These are phyloP conservation scores for Hyaloscypha hepaticicola DNA, from an alignment of 495 filamentous ascomycete genomes.

Conservation along the genomic window DNA sequence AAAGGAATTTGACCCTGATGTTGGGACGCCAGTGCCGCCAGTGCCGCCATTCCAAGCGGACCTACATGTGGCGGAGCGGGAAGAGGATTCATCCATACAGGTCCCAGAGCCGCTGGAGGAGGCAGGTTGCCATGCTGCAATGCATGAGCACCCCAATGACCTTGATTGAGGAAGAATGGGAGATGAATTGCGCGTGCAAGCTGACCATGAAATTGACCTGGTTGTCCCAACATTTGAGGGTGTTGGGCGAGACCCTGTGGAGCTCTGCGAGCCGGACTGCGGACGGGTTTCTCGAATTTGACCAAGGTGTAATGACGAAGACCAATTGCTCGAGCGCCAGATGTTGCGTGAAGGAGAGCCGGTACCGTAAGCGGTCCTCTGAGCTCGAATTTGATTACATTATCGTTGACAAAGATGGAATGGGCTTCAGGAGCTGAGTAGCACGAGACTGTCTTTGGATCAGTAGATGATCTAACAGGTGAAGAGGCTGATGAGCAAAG, in stretches of 20 bases:
- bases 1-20: neutral
- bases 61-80: neutral
- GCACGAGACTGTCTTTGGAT: neutral
- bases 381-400: neutral
- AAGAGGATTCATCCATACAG: neutral
- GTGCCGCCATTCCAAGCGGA: too few relatives aligned
- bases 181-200: neutral
- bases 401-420: neutral
- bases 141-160: too few relatives aligned
- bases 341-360: neutral
- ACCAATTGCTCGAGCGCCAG: neutral
- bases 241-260: neutral
- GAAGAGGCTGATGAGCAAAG: neutral
- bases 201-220: too few relatives aligned
- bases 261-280: neutral
- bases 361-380: neutral
- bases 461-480: neutral
- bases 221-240: too few relatives aligned
- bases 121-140: neutral
- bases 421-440: neutral
- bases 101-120: neutral
- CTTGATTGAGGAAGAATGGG: neutral
- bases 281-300: neutral
- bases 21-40: neutral
- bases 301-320: neutral